phyloP scores from a whole-genome alignment of 1,139 yeast genomes.

The Taphrina communis region DNA sequence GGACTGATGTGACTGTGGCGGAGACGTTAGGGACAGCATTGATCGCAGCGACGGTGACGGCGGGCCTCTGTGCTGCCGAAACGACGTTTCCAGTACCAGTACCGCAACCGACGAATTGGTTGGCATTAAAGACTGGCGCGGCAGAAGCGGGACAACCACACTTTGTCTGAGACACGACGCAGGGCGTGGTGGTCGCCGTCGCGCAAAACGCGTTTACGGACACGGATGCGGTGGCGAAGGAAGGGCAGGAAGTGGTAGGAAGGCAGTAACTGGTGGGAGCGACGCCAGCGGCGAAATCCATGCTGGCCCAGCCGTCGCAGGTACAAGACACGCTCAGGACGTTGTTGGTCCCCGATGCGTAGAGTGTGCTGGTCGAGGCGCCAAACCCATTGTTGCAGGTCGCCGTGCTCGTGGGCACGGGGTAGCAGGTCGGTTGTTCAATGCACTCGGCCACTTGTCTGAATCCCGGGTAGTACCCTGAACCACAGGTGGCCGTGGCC shows the following conservation, averaged over 20 bases:
- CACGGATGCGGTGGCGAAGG: conserved; percentile 11
- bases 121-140: neutral
- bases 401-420: conserved; percentile 1
- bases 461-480: conserved; percentile 11
- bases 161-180: neutral
- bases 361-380: conserved; percentile 5
- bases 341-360: neutral
- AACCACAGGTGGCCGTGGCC: conserved; percentile 9
- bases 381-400: conserved; percentile 13
- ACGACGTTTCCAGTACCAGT: neutral
- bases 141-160: conserved; percentile 4
- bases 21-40: neutral
- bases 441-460: conserved; percentile 15
- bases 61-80: neutral
- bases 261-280: conserved; percentile 13
- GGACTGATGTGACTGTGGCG: neutral
- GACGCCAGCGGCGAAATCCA: conserved; percentile 14
- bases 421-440: conserved; percentile 12
- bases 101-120: conserved; percentile 2
- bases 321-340: conserved; percentile 5
- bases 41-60: neutral
- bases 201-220: neutral
- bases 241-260: conserved; percentile 7
- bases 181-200: conserved; percentile 1
- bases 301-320: conserved; percentile 12